Base-by-base conservation (phyloP, 2,329 filamentous ascomycete species). In the Trichoderma sp. region DNA sequence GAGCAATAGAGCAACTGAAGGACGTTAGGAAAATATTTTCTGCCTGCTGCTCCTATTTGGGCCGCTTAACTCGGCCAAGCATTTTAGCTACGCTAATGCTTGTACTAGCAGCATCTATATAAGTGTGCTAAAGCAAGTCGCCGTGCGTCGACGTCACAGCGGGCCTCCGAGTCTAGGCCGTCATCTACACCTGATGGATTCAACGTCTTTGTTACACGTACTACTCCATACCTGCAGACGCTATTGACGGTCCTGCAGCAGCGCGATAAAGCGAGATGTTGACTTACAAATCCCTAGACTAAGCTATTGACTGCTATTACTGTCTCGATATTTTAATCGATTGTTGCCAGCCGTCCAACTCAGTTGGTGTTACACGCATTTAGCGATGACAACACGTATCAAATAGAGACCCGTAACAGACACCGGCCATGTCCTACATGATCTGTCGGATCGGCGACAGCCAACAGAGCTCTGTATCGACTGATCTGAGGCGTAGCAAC, bases 141-240 rank as follows among this genome's bases (percentile, higher is more conserved):
- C 18, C 52, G 37, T 58, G 18, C 63, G 52, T 66, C 61, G 56
- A 34, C 63, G 63, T 66, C 63, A 66, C 63, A 58, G 52, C 43
- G 63, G 63, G 63, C 63, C 52, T 8, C 37, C 4, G 14, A 32
- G 39, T 61, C 59, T 46, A 61, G 16, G 39, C 59, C 59, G 39
- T 61, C 59, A 61, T 34, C 21, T 51, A 51, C 16, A 61, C 39
- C 39, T 8, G 10, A 43, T 43, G 39, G 2, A n/a, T 43, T 43
- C 7, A 1, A n/a, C 43, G 59, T 61, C 28, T 1, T 56, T n/a
- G 16, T 37, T 49, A n/a, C 51, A 34, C 32, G 32, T 56, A 5
- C 18, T 56, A 5, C 18, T 21, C 21, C 24, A 46, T 51, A 21
- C 58, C 2, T n/a, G 21, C 43, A 26, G 14, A 46, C 26, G 18